These are phyloP conservation scores for Epichloe festucae DNA, from an alignment of 2,329 filamentous ascomycete species.

Conservation along the genomic window DNA sequence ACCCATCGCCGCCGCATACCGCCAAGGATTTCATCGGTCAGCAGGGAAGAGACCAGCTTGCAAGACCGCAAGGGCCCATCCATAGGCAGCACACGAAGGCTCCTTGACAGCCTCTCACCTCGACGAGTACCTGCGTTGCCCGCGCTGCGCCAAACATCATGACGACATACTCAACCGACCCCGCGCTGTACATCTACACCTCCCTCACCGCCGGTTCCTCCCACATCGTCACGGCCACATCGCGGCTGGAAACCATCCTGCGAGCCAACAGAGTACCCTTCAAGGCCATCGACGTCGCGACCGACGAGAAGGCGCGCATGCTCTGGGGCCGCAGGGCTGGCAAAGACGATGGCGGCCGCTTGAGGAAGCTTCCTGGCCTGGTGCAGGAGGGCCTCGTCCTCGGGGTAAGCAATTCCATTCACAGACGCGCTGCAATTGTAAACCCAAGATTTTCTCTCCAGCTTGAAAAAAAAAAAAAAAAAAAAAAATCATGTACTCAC, in stretches of 20 bases:
- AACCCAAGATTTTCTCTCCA: too few relatives aligned
- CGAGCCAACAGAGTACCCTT: constrained; percentile 92
- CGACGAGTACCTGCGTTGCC: neutral
- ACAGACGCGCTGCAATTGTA: too few relatives aligned
- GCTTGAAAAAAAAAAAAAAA: too few relatives aligned
- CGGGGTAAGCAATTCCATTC: constrained; percentile 48
- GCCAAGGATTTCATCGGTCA: neutral
- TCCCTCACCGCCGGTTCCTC: constrained; percentile 91
- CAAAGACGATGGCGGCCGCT: constrained; percentile 48
- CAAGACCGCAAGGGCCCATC: too few relatives aligned
- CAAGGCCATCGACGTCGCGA: constrained; percentile 81
- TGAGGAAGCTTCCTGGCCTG: constrained; percentile 72
- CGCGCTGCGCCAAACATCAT: constrained; percentile 12
- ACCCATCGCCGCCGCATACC: too few relatives aligned
- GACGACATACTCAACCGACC: constrained; percentile 43
- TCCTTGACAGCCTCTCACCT: too few relatives aligned
- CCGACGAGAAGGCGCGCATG: constrained; percentile 76
- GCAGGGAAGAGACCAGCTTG: too few relatives aligned
- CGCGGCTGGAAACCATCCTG: constrained; percentile 88
- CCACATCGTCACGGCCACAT: constrained; percentile 91
- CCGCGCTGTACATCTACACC: constrained; percentile 84
- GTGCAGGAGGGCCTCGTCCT: constrained; percentile 79
- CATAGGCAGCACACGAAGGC: too few relatives aligned
- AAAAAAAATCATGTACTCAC: neutral
- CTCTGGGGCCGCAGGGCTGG: constrained; percentile 76